These are phyloP conservation scores for Mycena pura DNA, from an alignment of 768 basidiomycete genomes.

Conservation along the genomic window DNA sequence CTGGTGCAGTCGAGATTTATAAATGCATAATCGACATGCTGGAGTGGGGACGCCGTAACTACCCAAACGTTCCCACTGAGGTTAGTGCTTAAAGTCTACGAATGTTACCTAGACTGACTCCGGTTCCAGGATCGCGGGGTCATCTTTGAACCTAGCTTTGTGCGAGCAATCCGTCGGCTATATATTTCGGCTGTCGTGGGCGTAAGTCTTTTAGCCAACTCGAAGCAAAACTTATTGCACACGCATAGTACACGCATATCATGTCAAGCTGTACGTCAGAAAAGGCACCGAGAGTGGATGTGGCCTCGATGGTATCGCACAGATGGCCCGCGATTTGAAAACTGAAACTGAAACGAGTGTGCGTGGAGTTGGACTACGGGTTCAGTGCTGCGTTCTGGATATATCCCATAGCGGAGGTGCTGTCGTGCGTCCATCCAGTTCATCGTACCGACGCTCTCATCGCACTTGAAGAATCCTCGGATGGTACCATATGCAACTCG, in stretches of 20 bases:
- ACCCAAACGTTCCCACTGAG: conserved; percentile 43
- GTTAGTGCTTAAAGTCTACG: background rate
- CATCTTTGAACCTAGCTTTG: conserved; percentile 43
- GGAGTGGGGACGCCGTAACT: conserved; percentile 47
- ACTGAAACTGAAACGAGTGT: conserved; percentile 39
- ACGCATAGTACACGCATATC: too few relatives aligned
- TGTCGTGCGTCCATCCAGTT: conserved; percentile 39
- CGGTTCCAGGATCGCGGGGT: conserved; percentile 41
- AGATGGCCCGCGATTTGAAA: conserved; percentile 39
- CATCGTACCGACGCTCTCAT: background rate
- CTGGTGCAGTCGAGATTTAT: conserved; percentile 45
- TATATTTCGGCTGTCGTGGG: conserved; percentile 6
- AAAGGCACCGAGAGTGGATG: conserved; percentile 23
- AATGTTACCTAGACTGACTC: background rate
- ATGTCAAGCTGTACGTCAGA: conserved; percentile 1
- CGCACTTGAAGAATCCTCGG: background rate
- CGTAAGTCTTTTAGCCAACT: background rate
- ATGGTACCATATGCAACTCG: conserved; percentile 19
- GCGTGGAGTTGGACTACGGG: conserved; percentile 34
- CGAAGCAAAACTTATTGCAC: background rate
- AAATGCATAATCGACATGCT: conserved; percentile 46
- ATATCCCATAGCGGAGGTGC: conserved; percentile 44
- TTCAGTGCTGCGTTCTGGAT: conserved; percentile 43
- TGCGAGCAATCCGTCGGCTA: conserved; percentile 4
- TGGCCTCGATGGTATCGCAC: conserved; percentile 36